phyloP scores from a whole-genome alignment of 1,139 yeast species.

The Sugiyamaella pinicola region DNA sequence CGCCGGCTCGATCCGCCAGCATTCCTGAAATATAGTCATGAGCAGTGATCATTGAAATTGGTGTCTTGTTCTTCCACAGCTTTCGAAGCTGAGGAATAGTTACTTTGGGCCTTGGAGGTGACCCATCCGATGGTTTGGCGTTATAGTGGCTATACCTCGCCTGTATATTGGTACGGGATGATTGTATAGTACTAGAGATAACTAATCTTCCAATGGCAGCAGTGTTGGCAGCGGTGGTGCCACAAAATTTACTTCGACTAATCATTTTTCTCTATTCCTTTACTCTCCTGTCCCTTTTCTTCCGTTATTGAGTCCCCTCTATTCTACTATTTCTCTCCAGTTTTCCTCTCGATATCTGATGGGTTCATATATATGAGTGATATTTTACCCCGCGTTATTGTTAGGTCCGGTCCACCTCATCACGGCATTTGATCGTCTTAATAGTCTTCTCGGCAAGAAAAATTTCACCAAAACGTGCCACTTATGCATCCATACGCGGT shows the following conservation, averaged over 20 bases:
- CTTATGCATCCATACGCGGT: neutral
- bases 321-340: neutral
- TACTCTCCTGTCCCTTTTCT: no score
- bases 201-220: neutral
- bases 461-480: neutral
- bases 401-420: neutral
- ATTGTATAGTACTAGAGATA: neutral
- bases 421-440: neutral
- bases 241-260: neutral
- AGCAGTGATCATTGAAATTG: slow-evolving; percentile 79
- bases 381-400: neutral
- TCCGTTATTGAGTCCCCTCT: neutral
- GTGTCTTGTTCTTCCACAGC: slow-evolving; percentile 49
- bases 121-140: slow-evolving; percentile 5
- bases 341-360: neutral
- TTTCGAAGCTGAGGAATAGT: slow-evolving; percentile 50
- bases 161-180: neutral
- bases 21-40: slow-evolving; percentile 81
- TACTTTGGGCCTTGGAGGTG: slow-evolving; percentile 33
- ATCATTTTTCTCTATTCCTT: no score
- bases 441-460: neutral
- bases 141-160: slow-evolving; percentile 11
- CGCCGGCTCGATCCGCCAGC: slow-evolving; percentile 67
- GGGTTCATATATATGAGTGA: neutral
- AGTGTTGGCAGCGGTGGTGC: neutral